Percentiles rank a stretch among this genome's conserved stretches.
phyloP scores from a whole-genome alignment of 1,284 basidiomycete genomes.

The Thecaphora thlaspeos region DNA sequence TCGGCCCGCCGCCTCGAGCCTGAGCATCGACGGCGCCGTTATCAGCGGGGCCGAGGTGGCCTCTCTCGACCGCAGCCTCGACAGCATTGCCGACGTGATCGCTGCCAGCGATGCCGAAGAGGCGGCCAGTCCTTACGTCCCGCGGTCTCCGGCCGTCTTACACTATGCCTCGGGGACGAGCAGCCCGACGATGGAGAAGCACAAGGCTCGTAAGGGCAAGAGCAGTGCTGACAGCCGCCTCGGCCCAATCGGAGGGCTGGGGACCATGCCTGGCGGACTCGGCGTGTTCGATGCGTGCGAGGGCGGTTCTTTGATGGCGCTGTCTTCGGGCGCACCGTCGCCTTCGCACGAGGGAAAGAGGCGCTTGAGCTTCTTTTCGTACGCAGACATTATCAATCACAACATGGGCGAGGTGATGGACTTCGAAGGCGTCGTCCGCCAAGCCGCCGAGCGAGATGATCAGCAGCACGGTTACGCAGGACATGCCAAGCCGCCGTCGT shows the following conservation, averaged over 20 bases:
- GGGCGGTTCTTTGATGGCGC: constrained; percentile 17
- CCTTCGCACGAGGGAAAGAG: constrained; percentile 33
- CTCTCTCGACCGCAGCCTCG: constrained; percentile 41
- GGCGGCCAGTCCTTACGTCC: constrained; percentile 34
- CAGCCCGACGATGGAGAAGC: constrained; percentile 21
- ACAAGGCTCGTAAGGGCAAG: constrained; percentile 2
- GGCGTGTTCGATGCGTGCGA: constrained; percentile 32
- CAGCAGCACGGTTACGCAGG: constrained; percentile 30
- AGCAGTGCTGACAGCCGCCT: constrained; percentile 9
- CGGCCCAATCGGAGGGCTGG: constrained; percentile 10
- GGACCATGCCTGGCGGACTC: constrained; percentile 17
- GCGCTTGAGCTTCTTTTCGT: constrained; percentile 52
- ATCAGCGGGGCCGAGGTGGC: constrained; percentile 47
- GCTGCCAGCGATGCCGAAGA: constrained; percentile 34
- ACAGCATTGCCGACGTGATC: constrained; percentile 45
- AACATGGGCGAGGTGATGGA: constrained; percentile 45
- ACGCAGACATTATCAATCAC: constrained; percentile 52
- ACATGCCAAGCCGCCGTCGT: neutral
- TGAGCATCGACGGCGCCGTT: constrained; percentile 56
- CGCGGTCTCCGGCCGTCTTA: constrained; percentile 21
- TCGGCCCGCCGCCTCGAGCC: constrained; percentile 33
- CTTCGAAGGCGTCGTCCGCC: constrained; percentile 33
- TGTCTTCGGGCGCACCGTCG: constrained; percentile 28
- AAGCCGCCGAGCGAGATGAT: constrained; percentile 32
- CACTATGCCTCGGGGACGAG: constrained; percentile 9